These are phyloP conservation scores for Coemansia sp. DNA, from an alignment of 192 early-diverging fungal species.

Conservation along the genomic window DNA sequence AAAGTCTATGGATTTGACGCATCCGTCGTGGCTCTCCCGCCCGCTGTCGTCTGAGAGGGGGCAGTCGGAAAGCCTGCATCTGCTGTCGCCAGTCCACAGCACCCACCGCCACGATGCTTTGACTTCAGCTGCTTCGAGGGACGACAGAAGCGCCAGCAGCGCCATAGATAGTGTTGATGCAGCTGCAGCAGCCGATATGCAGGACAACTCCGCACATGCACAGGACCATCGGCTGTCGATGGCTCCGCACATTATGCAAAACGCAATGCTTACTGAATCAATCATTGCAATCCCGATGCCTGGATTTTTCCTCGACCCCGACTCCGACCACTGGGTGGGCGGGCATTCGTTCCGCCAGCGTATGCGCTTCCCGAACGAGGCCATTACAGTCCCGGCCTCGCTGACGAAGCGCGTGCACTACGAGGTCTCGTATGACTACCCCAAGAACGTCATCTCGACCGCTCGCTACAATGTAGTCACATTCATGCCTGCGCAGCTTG, in stretches of 20 bases:
- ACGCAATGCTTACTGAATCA: constrained; percentile 13
- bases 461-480: constrained; percentile 84
- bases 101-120: not conserved
- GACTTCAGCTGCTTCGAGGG: not conserved
- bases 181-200: not conserved
- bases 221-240: not conserved
- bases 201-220: not conserved
- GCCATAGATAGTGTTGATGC: not conserved
- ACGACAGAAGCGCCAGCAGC: not conserved
- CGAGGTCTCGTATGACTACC: constrained; percentile 55
- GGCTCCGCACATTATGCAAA: constrained; percentile 4
- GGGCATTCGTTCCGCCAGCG: constrained; percentile 52
- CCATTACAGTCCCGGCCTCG: constrained; percentile 49
- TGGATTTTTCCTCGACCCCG: constrained; percentile 46
- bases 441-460: constrained; percentile 60
- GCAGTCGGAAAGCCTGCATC: not conserved
- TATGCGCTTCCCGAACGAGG: constrained; percentile 44
- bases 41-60: constrained; percentile 5
- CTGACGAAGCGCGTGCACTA: constrained; percentile 57
- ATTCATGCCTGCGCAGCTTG: constrained; percentile 93
- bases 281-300: constrained; percentile 52
- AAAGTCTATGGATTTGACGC: constrained; percentile 1
- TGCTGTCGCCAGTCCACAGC: constrained; percentile 10
- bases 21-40: constrained; percentile 1
- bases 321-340: constrained; percentile 51